These are phyloP conservation scores for Psilocybe mexicana DNA, from an alignment of 1,284 basidiomycete genomes.

Conservation along the genomic window DNA sequence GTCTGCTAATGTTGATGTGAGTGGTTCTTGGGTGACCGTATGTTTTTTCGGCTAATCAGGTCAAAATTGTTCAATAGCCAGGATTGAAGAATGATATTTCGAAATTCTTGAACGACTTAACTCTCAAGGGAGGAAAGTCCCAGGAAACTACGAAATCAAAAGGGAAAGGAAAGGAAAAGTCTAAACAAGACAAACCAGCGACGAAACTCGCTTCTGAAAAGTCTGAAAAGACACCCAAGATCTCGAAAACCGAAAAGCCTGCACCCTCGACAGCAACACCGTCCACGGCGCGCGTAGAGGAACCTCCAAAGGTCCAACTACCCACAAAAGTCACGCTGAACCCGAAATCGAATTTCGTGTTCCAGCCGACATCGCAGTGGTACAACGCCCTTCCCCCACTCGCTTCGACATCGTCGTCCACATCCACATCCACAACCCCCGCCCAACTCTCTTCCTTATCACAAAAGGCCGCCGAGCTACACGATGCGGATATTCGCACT, in stretches of 20 bases:
- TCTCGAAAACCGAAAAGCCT: constrained; percentile 11
- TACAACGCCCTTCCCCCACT: constrained; percentile 47
- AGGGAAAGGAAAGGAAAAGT: constrained; percentile 14
- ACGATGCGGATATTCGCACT: constrained; percentile 48
- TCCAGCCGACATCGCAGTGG: constrained; percentile 62
- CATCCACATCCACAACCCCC: constrained; percentile 35
- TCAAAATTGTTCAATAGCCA: constrained; percentile 31
- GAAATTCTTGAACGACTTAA: constrained; percentile 58
- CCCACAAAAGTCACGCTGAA: constrained; percentile 33
- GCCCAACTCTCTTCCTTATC: constrained; percentile 47
- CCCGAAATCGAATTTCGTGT: constrained; percentile 39
- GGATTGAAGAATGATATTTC: constrained; percentile 55
- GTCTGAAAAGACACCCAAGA: constrained; percentile 15
- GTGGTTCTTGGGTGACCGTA: constrained; percentile 1
- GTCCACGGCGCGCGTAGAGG: constrained; percentile 6
- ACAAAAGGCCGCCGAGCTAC: constrained; percentile 51
- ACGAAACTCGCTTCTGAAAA: constrained; percentile 9
- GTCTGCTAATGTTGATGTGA: constrained; percentile 29
- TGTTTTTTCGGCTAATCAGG: background rate
- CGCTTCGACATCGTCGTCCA: constrained; percentile 26
- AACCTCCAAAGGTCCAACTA: constrained; percentile 28
- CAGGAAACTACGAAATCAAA: constrained; percentile 16
- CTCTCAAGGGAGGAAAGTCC: constrained; percentile 32
- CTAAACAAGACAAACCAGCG: constrained; percentile 3
- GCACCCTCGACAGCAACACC: constrained; percentile 7